A percentile compares a stretch with the other conserved stretches of the same genome.
phyloP scores from a whole-genome alignment of 495 filamentous ascomycete species.

The Clohesyomyces aquaticus region DNA sequence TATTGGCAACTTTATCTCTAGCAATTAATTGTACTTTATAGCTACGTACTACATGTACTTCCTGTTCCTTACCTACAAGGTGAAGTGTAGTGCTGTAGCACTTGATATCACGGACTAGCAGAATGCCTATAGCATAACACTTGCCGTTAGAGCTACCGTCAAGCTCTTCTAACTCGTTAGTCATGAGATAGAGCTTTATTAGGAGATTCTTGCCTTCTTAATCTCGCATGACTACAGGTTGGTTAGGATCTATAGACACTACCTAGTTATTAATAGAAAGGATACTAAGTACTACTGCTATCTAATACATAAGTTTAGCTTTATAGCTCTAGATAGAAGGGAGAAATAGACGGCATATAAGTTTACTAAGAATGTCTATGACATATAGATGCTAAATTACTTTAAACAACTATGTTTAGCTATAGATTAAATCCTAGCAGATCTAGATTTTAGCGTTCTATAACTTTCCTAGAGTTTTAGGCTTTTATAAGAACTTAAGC shows the following conservation, averaged over 20 bases:
- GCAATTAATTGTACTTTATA: constrained; percentile 24
- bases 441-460: constrained; percentile 11
- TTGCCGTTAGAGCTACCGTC: background rate
- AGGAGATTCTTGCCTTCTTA: constrained; percentile 47
- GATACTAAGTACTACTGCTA: constrained; percentile 40
- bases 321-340: constrained; percentile 33
- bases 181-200: background rate
- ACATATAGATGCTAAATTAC: background rate
- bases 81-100: constrained; percentile 46
- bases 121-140: constrained; percentile 38
- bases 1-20: constrained; percentile 16
- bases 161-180: background rate
- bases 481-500: constrained; percentile 20
- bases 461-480: constrained; percentile 24
- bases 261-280: background rate
- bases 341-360: background rate
- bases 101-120: constrained; percentile 48
- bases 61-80: constrained; percentile 49
- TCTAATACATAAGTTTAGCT: constrained; percentile 39
- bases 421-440: background rate
- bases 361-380: background rate
- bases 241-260: background rate
- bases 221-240: constrained; percentile 33
- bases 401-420: background rate
- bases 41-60: constrained; percentile 48